Evolutionary conservation across 768 basidiomycete species (phyloP).

Genomic region (Naganishia onofrii): DNA sequence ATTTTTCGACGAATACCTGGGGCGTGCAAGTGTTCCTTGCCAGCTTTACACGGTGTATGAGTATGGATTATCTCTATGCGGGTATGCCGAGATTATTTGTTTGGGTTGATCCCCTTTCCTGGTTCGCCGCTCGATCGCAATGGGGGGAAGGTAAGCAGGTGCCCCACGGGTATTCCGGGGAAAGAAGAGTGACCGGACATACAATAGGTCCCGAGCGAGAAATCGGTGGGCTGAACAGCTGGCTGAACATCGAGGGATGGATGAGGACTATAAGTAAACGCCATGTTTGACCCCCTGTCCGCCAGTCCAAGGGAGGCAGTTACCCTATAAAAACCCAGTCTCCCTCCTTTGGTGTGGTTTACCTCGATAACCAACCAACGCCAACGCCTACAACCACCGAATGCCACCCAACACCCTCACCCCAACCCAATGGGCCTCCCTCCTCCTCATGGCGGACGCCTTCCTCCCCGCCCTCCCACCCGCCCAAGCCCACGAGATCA

Average conservation of each 20-base stretch:
- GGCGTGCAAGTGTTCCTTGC: no score
- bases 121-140: no score
- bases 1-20: no score
- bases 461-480: slow-evolving; percentile 19
- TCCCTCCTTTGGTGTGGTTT: neutral
- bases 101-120: no score
- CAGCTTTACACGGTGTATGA: no score
- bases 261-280: no score
- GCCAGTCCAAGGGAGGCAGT: no score
- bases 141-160: no score
- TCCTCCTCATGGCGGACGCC: slow-evolving; percentile 28
- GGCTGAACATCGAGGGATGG: no score
- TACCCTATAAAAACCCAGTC: no score
- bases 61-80: neutral
- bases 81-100: neutral
- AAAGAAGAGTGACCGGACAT: neutral
- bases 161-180: slow-evolving; percentile 2
- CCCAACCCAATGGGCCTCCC: slow-evolving; percentile 15
- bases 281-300: no score
- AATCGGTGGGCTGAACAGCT: neutral
- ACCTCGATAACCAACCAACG: neutral
- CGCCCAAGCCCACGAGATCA: slow-evolving; percentile 3
- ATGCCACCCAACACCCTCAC: slow-evolving; percentile 10
- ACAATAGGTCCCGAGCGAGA: no score
- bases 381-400: neutral